phyloP scores from a whole-genome alignment of 2,329 filamentous ascomycete genomes.

The Cladosporium sp. region DNA sequence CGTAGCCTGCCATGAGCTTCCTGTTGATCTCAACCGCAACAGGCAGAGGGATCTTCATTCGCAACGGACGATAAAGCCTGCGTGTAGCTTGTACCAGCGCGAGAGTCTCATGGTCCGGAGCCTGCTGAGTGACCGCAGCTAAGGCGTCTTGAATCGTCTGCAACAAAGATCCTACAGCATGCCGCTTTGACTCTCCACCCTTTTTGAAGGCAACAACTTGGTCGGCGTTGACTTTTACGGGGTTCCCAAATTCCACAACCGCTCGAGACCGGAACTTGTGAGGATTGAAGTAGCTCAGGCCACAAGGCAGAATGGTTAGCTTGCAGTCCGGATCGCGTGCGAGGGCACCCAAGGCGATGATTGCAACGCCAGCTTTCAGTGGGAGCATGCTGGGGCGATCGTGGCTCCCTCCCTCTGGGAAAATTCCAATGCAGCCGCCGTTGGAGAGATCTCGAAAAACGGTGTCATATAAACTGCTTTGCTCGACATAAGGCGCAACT shows the following conservation, averaged over 20 bases:
- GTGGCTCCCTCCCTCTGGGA: conserved; percentile 93
- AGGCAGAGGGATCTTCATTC: conserved; percentile 85
- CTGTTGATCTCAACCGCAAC: conserved; percentile 92
- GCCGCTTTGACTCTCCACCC: conserved; percentile 62
- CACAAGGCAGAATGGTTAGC: conserved; percentile 88
- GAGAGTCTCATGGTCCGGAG: conserved; percentile 89
- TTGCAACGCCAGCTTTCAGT: conserved; percentile 90
- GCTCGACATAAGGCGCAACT: conserved; percentile 85
- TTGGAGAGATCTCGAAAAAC: conserved; percentile 77
- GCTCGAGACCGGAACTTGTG: conserved; percentile 96
- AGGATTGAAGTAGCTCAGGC: conserved; percentile 98
- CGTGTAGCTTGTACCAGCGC: conserved; percentile 95
- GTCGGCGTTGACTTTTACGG: conserved; percentile 75
- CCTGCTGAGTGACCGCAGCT: conserved; percentile 81
- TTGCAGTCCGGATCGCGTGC: conserved; percentile 79
- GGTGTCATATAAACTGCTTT: conserved; percentile 86
- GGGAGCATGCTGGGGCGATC: conserved; percentile 87
- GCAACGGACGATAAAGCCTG: conserved; percentile 86
- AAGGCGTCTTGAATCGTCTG: conserved; percentile 82
- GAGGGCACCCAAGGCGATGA: conserved; percentile 90
- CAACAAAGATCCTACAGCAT: conserved; percentile 77
- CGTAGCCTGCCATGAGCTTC: conserved; percentile 82
- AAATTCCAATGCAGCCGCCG: conserved; percentile 90
- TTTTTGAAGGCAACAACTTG: conserved; percentile 78
- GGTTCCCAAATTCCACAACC: conserved; percentile 87